Conservation (phyloP, 2,329 filamentous ascomycete species). For the Penicillium brevicompactum region DNA sequence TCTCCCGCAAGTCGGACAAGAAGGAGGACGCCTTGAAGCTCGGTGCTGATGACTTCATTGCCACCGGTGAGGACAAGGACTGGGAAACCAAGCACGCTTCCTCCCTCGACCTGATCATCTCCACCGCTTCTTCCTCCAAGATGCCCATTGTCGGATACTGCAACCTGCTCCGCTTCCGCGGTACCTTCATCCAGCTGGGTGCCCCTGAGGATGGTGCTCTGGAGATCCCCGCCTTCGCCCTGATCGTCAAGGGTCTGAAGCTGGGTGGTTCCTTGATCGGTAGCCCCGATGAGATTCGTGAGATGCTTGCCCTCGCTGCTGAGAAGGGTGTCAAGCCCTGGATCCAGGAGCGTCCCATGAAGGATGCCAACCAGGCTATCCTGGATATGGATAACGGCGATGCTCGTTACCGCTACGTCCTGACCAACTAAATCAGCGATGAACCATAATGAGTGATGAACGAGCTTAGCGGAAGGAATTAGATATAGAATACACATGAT, state of each 20-base stretch:
- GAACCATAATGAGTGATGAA: background rate
- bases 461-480: background rate
- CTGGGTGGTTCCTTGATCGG: constrained; percentile 51
- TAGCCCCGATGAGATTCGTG: constrained; percentile 41
- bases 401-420: constrained; percentile 48
- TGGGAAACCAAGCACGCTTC: constrained; percentile 53
- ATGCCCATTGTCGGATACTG: constrained; percentile 23
- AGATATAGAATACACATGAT: background rate
- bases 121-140: constrained; percentile 57
- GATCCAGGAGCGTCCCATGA: constrained; percentile 44
- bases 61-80: constrained; percentile 56
- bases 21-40: constrained; percentile 55
- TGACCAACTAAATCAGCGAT: constrained; percentile 40
- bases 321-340: constrained; percentile 43
- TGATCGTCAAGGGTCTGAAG: constrained; percentile 56
- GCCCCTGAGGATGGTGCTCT: constrained; percentile 61
- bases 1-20: constrained; percentile 55
- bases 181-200: constrained; percentile 62
- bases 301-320: constrained; percentile 47
- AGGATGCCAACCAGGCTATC: constrained; percentile 46
- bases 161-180: constrained; percentile 18
- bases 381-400: constrained; percentile 46
- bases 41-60: constrained; percentile 58
- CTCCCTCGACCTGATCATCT: constrained; percentile 58
- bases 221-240: constrained; percentile 55